A percentile compares a stretch with the other conserved stretches of the same genome.
These are phyloP conservation scores for Nicotiana sylvestris DNA, from an alignment of 257 asterid species.

Conservation along the genomic window DNA sequence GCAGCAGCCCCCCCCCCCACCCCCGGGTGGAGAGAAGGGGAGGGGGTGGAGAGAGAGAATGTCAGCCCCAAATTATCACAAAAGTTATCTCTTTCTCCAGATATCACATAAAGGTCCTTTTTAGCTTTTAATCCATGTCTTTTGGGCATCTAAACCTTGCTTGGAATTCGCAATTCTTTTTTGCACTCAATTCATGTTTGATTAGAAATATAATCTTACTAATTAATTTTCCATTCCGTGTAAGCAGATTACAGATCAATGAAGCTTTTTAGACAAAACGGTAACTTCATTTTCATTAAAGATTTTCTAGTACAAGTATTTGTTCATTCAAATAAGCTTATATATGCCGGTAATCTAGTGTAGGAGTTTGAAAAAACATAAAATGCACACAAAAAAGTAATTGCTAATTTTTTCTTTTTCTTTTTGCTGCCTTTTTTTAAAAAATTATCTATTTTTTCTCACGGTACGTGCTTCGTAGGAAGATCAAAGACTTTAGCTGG, in stretches of 20 bases:
- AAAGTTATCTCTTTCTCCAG: conserved; percentile 44
- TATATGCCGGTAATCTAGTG: no score
- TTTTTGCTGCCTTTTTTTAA: no score
- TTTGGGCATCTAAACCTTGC: conserved; percentile 22
- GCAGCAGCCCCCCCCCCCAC: not conserved
- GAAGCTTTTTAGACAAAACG: not conserved
- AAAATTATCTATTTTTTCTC: no score
- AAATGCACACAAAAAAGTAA: not conserved
- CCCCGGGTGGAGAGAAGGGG: no score
- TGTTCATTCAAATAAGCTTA: not conserved
- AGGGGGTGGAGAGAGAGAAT: not conserved
- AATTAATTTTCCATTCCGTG: not conserved
- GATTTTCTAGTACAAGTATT: not conserved
- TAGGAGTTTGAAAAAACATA: no score
- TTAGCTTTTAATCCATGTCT: conserved; percentile 41
- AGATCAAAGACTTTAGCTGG: no score
- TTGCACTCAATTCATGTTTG: conserved; percentile 11
- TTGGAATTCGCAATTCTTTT: conserved; percentile 9
- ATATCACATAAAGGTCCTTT: conserved; percentile 67
- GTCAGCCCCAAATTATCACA: conserved; percentile 36
- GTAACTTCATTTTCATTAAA: not conserved
- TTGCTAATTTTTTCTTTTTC: not conserved
- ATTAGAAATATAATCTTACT: conserved; percentile 1
- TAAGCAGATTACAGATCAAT: not conserved
- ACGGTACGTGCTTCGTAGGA: no score